Base-by-base conservation (phyloP, 2,329 filamentous ascomycete species). In the Ophiostoma populinum region DNA sequence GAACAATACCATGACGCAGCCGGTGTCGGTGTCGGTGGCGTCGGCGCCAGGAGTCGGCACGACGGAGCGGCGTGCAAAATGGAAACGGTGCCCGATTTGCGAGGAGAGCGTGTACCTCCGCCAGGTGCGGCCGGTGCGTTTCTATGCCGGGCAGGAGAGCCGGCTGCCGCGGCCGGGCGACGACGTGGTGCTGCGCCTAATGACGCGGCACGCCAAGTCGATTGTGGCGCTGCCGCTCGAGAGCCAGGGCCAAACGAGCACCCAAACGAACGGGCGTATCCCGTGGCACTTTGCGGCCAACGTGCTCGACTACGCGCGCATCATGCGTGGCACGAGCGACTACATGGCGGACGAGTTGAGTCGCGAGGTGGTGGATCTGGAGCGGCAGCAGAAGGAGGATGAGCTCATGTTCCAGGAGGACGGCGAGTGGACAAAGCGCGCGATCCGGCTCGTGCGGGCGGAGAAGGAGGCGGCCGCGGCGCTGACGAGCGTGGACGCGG, bases 21-120 rank as follows among this genome's bases (percentile, higher is more conserved):
- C n/a, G n/a, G n/a, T n/a, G n/a, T n/a, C n/a, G n/a, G n/a, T n/a
- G n/a, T n/a, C n/a, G n/a, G n/a, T n/a, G n/a, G n/a, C n/a, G n/a
- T n/a, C n/a, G n/a, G n/a, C 21, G 24, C 24, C 24, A 25, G 24
- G 24, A n/a, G 24, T 9, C 24, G 8, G 24, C n/a, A n/a, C n/a
- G 6, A 32, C 26, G 4, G 41, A 37, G 27, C 27, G 16, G 35
- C 37, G 37, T 4, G 36, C 18, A 22, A 38, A 38, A 36, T 94
- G 82, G 70, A 92, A 92, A 59, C 93, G 92, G 52, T 98, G 90
- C 46, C 87, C 90, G 0, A 86, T 98, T 22, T 98, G 90, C 53
- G 90, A 82, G 59, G 90, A 98, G 53, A 75, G 70, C 32, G 72
- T 98, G n/a, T 92, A 90, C 51, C 67, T 86, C n/a, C 78, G 81